Evolutionary conservation across 164 flowering plant species (phyloP), one percentile per base, ranked within the genome.

Genomic region (Piper longum): DNA sequence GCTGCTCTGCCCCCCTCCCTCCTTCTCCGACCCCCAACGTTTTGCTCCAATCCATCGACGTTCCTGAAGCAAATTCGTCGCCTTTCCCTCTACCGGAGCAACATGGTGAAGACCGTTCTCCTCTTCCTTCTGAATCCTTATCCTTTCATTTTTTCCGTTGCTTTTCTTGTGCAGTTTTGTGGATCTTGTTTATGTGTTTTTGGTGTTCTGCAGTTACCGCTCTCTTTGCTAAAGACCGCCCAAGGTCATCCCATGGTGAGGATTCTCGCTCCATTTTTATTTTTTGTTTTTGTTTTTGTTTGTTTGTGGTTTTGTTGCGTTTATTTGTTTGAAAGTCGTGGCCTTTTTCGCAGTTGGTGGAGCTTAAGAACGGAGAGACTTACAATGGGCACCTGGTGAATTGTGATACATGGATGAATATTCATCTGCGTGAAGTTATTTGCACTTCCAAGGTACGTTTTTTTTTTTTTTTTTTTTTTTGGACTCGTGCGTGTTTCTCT

Each of bases 321-420:
- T 7, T 42, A 41, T 71, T 52, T 55, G 44, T 3, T 4, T 59
- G 36, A 26, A 26, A 26, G 36, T 26, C 16, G 17, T 16, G 17
- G 5, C 43, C 4, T n/a, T 26, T 19, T 41, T 41, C 40, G 41
- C 76, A 89, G 96, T 74, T 91, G 83, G 95, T 91, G 77, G 98
- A 91, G 71, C 77, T 93, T 72, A 93, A 93, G 70, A 90, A 90
- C 78, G 97, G 99, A 40, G 99, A 90, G 75, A 93, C 97, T 4
- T 93, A 93, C 74, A 93, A 90, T 73, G 97, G 96, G 39, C 99
- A 93, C 75, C 76, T 93, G 83, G 96, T 93, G 16, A 90, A 93
- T 67, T 90, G 99, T 73, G 96, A 90, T 73, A 93, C 97, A n/a
- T 89, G 98, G 98, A 89, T 93, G 97, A 91, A 91, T 67, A 88